Evolutionary conservation across 371 early-diverging fungal species (phyloP).

Genomic region (Actinomortierella ambigua): DNA sequence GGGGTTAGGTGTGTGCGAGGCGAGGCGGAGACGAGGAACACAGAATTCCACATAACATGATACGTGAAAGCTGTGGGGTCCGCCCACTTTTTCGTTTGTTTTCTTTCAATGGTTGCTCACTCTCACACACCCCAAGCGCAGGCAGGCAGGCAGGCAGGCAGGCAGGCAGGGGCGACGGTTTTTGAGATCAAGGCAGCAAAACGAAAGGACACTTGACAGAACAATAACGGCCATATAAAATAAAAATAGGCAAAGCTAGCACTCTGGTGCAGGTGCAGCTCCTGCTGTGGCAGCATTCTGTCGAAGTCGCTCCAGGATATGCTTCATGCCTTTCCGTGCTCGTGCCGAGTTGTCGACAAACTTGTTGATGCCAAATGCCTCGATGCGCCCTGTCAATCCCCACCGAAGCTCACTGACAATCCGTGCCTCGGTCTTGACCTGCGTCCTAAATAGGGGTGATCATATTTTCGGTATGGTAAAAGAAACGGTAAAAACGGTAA

Average conservation of each 20-base stretch:
- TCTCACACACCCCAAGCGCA: no score
- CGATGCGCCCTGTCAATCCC: constrained; percentile 82
- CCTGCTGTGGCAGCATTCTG: constrained; percentile 7
- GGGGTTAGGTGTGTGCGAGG: no score
- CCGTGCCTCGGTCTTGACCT: constrained; percentile 81
- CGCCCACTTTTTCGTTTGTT: no score
- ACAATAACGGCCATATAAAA: not conserved
- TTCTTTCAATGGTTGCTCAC: no score
- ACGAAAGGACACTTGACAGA: not conserved
- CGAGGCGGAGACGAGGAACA: no score
- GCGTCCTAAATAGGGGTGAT: constrained; percentile 53
- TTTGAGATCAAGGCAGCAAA: not conserved
- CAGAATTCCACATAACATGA: no score
- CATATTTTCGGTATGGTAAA: not conserved
- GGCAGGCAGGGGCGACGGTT: not conserved
- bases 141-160: no score
- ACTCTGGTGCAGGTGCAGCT: not conserved
- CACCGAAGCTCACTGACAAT: constrained; percentile 90
- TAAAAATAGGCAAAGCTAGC: no score
- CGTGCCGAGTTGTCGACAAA: constrained; percentile 85
- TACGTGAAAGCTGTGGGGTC: no score
- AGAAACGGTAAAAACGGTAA: not conserved
- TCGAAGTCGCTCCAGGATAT: constrained; percentile 71
- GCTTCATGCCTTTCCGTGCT: constrained; percentile 87
- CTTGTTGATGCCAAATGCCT: constrained; percentile 86